These are phyloP conservation scores for Tranzscheliella williamsii DNA, from an alignment of 1,284 basidiomycete species.

Conservation along the genomic window DNA sequence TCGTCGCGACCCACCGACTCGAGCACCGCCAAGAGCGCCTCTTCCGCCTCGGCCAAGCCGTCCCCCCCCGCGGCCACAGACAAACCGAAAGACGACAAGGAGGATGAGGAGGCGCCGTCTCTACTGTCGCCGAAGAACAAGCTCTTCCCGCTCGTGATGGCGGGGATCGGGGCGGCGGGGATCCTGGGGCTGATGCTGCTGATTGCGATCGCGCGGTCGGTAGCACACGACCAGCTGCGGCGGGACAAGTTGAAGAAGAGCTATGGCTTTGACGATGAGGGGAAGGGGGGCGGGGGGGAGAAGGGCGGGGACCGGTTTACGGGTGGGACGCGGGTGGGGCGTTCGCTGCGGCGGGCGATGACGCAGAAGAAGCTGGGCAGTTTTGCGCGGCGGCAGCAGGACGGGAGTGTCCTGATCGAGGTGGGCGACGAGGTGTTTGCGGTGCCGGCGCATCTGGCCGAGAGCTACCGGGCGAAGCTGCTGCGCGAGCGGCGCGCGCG, in stretches of 20 bases:
- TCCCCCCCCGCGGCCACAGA: neutral
- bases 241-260: constrained; percentile 15
- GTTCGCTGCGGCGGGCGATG: constrained; percentile 21
- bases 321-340: neutral
- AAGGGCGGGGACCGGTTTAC: constrained; percentile 10
- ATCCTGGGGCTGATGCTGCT: constrained; percentile 30
- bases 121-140: constrained; percentile 27
- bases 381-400: constrained; percentile 25
- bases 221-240: constrained; percentile 24
- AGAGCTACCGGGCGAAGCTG: constrained; percentile 28
- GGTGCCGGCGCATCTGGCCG: constrained; percentile 37
- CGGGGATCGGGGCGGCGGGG: constrained; percentile 15
- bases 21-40: neutral
- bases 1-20: neutral
- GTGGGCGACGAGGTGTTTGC: constrained; percentile 49
- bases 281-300: neutral
- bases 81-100: neutral
- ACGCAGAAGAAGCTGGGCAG: constrained; percentile 35
- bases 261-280: constrained; percentile 8
- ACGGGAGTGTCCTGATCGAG: constrained; percentile 41
- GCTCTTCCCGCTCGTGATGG: constrained; percentile 38
- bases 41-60: neutral
- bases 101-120: neutral
- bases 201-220: constrained; percentile 26
- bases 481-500: constrained; percentile 5